A percentile compares a stretch with the other conserved stretches of the same genome.
These are phyloP conservation scores for Chlorella vulgaris DNA, from an alignment of 139 green algal genomes.

Conservation along the genomic window DNA sequence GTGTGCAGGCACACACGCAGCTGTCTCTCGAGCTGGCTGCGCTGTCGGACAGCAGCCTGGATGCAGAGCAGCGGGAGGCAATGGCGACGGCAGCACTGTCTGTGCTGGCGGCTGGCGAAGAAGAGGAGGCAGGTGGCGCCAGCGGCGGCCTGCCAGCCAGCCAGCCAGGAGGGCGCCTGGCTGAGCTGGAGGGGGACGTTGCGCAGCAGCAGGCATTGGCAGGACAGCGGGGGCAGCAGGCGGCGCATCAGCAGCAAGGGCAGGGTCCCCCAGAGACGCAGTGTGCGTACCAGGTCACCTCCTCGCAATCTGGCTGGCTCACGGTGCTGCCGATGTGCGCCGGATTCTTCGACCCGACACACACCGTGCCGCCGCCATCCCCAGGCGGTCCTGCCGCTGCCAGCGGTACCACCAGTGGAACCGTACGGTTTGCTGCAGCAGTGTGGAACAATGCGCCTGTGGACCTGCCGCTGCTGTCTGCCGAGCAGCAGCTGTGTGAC, in stretches of 20 bases:
- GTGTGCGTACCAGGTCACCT: background rate
- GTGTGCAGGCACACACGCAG: constrained; percentile 30
- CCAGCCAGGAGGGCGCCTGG: too few species aligned
- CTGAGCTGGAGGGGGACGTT: too few species aligned
- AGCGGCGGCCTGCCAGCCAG: too few species aligned
- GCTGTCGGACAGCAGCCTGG: constrained; percentile 28
- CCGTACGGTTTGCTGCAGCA: constrained; percentile 31
- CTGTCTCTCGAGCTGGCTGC: constrained; percentile 43
- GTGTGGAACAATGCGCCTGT: constrained; percentile 47
- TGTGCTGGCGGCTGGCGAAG: constrained; percentile 14
- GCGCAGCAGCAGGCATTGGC: background rate
- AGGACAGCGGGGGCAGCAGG: background rate
- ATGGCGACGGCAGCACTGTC: constrained; percentile 36
- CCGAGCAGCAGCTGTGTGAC: constrained; percentile 13
- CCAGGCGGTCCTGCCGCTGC: too few species aligned
- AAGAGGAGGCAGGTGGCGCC: background rate
- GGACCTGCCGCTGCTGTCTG: constrained; percentile 17
- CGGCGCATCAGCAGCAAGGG: background rate
- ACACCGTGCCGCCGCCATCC: too few species aligned
- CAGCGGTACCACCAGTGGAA: background rate
- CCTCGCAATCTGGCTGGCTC: background rate
- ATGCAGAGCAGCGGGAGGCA: constrained; percentile 24
- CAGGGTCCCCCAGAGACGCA: background rate
- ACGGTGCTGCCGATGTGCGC: constrained; percentile 13
- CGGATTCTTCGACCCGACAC: constrained; percentile 13